Conservation (phyloP, 1,284 basidiomycete species). For the Coniferiporia sulphurascens region DNA sequence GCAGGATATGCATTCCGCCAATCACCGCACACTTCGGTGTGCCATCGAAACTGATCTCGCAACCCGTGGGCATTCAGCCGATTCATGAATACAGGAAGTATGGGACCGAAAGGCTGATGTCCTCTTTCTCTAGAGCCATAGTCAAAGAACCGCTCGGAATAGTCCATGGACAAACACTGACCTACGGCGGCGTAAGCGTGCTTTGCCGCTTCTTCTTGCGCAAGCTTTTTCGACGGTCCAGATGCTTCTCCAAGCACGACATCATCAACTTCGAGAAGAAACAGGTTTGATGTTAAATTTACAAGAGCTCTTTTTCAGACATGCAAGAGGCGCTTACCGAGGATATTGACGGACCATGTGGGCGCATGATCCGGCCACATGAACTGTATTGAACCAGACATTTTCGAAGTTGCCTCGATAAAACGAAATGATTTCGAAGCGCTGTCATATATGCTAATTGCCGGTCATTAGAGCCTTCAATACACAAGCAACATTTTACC, state of each 20-base stretch:
- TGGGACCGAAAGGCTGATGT: neutral
- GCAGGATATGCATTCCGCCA: neutral
- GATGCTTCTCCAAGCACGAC: neutral
- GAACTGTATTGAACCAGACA: neutral
- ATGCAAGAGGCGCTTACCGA: neutral
- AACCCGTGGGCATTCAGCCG: constrained; percentile 3
- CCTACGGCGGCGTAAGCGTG: neutral
- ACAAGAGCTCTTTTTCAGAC: neutral
- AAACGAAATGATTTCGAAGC: neutral
- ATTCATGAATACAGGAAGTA: constrained; percentile 11
- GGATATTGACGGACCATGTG: neutral
- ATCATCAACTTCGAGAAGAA: neutral
- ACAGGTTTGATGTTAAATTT: neutral
- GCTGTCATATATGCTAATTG: constrained; percentile 7
- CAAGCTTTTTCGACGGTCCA: neutral
- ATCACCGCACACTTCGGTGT: neutral
- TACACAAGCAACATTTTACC: neutral
- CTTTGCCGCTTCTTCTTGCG: constrained; percentile 6
- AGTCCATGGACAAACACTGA: neutral
- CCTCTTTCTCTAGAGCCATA: neutral
- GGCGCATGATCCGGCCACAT: neutral
- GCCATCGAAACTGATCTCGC: constrained; percentile 1
- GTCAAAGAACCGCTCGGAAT: neutral
- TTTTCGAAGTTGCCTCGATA: neutral
- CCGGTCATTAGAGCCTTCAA: neutral